Evolutionary conservation across 2,329 filamentous ascomycete genomes (phyloP), one percentile per base, ranked within the genome.

Genomic region (Aspergillus fumigatus): DNA sequence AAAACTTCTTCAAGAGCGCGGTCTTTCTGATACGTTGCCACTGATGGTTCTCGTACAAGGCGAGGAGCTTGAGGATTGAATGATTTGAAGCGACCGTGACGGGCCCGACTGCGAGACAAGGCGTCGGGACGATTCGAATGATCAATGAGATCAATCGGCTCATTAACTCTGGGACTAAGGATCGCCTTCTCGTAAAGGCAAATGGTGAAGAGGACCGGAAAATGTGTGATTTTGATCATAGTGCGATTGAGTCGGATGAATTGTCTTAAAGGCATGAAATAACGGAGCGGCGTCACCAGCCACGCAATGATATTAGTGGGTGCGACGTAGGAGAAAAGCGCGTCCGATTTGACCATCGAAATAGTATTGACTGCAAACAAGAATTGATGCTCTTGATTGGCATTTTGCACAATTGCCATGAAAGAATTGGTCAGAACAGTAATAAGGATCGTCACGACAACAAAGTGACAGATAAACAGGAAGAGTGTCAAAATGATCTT

Each of bases 321-420:
- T 1, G 93, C 89, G 59, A 97, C 84, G 70, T 97, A 97, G 3
- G 91, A 95, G 78, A 97, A 97, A 0, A 97, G 79, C 0, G 92
- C 89, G 71, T 97, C 93, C n/a, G 94, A 96, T 73, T 97, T 97
- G 62, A 97, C 93, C 90, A 96, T 95, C 4, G 91, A 95, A 51
- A 97, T 96, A 4, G 93, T 95, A 70, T 97, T 97, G 72, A 97
- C 92, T 0, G 93, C 93, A 68, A 97, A 97, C 2, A 97, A 76
- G 70, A 96, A 97, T 62, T 87, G 85, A 65, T 97, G 92, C 74
- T 97, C 93, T 71, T 97, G 89, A 54, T 91, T 90, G 7, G 92
- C 92, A 69, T 97, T 97, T 52, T 91, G 91, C 2, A 94, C 90
- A 69, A 97, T 93, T 1, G 88, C 86, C 88, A 95, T 96, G 77